Base-by-base conservation (phyloP, 805 yeast genomes). In the Saturnispora besseyi region DNA sequence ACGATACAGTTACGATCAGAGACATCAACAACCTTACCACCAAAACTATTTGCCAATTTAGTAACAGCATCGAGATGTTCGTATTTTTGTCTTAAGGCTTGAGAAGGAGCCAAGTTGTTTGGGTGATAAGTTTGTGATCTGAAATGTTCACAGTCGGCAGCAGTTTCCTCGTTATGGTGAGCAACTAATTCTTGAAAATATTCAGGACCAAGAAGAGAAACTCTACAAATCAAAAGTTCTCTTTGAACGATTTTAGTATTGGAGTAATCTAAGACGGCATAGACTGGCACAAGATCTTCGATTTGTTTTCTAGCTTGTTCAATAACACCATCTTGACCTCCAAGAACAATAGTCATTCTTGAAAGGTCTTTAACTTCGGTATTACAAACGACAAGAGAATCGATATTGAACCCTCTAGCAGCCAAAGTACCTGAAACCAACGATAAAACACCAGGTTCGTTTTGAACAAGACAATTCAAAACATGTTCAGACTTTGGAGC, bases 301-400 rank as follows among this genome's bases (percentile, higher is more conserved):
- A 93, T 85, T 69, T 93, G 99, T 69, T 97, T 84, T 69, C 99
- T 81, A 2, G 97, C 98, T 73, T 93, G 99, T 68, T 93, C 99
- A 57, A 93, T 84, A 47, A 93, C 89, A 26, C 93, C 96, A 62
- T 91, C 96, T 67, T 88, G 95, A 54, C 98, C 99, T 51, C 82
- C 83, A 60, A 93, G 74, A 10, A 88, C 96, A 59, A 93, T 87
- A 7, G 99, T 93, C 99, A 93, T 93, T 66, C 99, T 79, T 30
- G 96, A 87, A 58, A 93, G 76, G 64, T 93, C 97, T 68, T 84
- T 81, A 52, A 93, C 97, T 67, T 91, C 98, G 37, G 99, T 93
- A 72, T 83, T 87, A 66, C 96, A 91, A 44, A 93, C 99, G 52
- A 93, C 96, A 56, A 93, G 76, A 10, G 98, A 91, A 68, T 93